Evolutionary conservation across 352 stramenopile species (phyloP).

Genomic region (Globisporangium alternatum): DNA sequence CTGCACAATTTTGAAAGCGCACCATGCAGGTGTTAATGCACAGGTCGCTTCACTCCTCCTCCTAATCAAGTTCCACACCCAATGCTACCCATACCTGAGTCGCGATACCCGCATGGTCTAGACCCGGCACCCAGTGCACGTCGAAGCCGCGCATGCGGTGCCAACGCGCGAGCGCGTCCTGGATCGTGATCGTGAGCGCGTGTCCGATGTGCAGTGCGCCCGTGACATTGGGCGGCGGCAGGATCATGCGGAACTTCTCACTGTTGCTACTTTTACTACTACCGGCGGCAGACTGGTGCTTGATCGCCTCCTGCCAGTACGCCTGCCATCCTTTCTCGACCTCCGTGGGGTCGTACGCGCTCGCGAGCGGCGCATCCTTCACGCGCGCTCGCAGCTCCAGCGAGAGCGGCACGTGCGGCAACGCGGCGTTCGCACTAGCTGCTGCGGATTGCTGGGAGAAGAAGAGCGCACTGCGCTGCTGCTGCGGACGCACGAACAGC

Average conservation of each 20-base stretch:
- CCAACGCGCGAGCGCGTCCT: conserved; percentile 97
- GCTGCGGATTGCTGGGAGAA: conserved; percentile 6
- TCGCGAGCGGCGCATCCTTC: conserved; percentile 44
- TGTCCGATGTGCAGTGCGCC: conserved; percentile 97
- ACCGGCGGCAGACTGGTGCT: conserved; percentile 16
- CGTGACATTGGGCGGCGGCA: conserved; percentile 96
- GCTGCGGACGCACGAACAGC: not conserved
- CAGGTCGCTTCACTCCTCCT: not conserved
- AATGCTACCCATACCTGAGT: conserved; percentile 73
- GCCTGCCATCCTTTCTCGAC: conserved; percentile 72
- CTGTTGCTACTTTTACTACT: not conserved
- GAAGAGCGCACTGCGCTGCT: conserved; percentile 12
- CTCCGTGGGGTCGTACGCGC: conserved; percentile 55
- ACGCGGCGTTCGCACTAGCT: not conserved
- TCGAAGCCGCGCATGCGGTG: conserved; percentile 98
- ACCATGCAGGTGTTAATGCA: not conserved
- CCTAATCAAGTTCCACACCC: too few relatives aligned
- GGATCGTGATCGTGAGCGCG: conserved; percentile 97
- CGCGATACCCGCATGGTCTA: conserved; percentile 99
- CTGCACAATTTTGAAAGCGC: conserved; percentile 20
- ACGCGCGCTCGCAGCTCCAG: conserved; percentile 50
- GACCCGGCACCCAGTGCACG: conserved; percentile 96
- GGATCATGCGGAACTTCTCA: conserved; percentile 74
- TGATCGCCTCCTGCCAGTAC: conserved; percentile 63
- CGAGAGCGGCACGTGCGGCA: conserved; percentile 30